phyloP scores from a whole-genome alignment of 208 protist species.

The Acanthamoeba sp. region DNA sequence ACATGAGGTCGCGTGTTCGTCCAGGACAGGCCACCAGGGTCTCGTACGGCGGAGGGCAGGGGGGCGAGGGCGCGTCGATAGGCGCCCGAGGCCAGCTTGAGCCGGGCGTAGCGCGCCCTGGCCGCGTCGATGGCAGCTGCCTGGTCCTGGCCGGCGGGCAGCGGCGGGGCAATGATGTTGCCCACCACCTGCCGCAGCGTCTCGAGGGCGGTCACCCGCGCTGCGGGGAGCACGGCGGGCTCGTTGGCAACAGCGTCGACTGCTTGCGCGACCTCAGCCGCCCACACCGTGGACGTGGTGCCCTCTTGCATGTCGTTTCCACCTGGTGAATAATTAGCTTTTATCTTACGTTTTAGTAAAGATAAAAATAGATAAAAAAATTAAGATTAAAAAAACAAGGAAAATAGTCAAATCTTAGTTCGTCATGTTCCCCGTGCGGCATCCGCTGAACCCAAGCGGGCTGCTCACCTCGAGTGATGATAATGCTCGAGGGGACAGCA shows the following conservation, averaged over 20 bases:
- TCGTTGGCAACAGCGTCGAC: background rate
- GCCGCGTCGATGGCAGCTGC: background rate
- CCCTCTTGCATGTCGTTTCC: no score
- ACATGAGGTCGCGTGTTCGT: background rate
- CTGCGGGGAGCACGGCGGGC: background rate
- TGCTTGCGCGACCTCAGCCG: background rate
- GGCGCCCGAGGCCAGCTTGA: background rate
- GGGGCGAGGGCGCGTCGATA: background rate
- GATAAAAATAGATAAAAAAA: no score
- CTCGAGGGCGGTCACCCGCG: background rate
- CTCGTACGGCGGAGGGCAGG: background rate
- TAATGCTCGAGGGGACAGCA: background rate
- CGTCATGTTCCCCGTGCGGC: constrained; percentile 1
- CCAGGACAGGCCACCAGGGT: background rate
- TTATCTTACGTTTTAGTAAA: no score
- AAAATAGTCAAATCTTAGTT: no score
- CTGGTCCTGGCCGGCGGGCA: background rate
- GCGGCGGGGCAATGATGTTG: background rate
- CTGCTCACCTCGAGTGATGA: background rate
- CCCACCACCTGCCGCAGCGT: background rate
- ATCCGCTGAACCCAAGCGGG: constrained; percentile 28
- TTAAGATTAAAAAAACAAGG: no score
- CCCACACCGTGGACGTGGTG: background rate
- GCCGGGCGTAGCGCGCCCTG: background rate
- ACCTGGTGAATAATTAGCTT: no score